Evolutionary conservation across 108 stramenopile species (phyloP).

Genomic region (Cyclotella choctawhatcheeana): DNA sequence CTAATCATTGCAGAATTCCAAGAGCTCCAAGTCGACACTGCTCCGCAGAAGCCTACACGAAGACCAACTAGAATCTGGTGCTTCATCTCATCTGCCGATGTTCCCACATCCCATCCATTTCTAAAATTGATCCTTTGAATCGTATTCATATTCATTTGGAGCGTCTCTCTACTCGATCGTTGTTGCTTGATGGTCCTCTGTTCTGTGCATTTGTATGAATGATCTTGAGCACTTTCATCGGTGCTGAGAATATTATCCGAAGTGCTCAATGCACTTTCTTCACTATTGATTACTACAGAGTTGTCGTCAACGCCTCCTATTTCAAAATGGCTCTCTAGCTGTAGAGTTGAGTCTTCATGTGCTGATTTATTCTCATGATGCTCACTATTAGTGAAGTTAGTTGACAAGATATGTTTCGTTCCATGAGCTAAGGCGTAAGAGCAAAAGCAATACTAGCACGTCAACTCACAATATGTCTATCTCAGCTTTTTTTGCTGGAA

Average conservation of each 20-base stretch:
- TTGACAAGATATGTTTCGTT: too few relatives aligned
- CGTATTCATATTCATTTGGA: not conserved
- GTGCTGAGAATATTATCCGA: too few relatives aligned
- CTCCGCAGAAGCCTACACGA: conserved; percentile 84
- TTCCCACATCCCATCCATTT: conserved; percentile 85
- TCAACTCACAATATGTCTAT: conserved; percentile 75
- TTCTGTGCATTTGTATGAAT: not conserved
- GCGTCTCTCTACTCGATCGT: too few relatives aligned
- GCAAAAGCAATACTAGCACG: too few relatives aligned
- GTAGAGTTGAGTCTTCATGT: not conserved
- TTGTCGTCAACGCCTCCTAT: conserved; percentile 16
- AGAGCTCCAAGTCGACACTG: conserved; percentile 72
- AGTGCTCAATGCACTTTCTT: not conserved
- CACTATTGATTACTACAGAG: not conserved
- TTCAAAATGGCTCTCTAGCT: conserved; percentile 22
- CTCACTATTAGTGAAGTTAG: too few relatives aligned
- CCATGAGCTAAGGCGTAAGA: too few relatives aligned
- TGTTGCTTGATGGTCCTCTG: not conserved
- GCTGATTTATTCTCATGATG: not conserved
- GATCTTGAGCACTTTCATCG: too few relatives aligned
- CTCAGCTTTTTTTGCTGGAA: conserved; percentile 79
- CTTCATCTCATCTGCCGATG: conserved; percentile 78
- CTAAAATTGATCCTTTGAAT: conserved; percentile 52
- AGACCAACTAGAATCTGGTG: conserved; percentile 82
- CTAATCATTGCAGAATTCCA: conserved; percentile 83